phyloP scores from a whole-genome alignment of 2,329 filamentous ascomycete species.

The Alternaria burnsii region DNA sequence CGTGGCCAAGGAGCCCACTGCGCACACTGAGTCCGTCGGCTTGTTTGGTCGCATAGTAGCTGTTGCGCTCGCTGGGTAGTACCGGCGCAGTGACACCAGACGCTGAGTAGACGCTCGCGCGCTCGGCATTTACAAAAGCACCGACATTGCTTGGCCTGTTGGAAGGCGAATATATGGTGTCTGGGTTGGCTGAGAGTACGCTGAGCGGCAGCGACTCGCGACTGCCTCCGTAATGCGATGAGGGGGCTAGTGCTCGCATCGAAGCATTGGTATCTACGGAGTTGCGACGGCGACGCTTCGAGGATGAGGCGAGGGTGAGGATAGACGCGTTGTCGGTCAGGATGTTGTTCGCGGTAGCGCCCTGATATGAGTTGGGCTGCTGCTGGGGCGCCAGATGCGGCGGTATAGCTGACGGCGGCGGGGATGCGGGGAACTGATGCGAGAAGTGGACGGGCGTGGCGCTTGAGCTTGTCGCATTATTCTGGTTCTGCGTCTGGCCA shows the following conservation, averaged over 20 bases:
- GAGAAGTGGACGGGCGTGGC: conserved; percentile 62
- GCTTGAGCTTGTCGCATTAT: conserved; percentile 47
- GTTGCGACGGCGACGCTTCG: conserved; percentile 77
- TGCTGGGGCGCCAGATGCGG: conserved; percentile 68
- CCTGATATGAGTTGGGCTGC: conserved; percentile 75
- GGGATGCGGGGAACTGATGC: conserved; percentile 64
- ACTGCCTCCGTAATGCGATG: conserved; percentile 81
- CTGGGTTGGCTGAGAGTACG: conserved; percentile 73
- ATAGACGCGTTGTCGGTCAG: conserved; percentile 88
- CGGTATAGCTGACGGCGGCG: conserved; percentile 74
- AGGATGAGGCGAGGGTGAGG: conserved; percentile 82
- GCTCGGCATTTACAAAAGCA: conserved; percentile 67
- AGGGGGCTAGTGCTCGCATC: conserved; percentile 82
- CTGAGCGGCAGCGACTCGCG: conserved; percentile 81
- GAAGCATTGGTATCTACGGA: conserved; percentile 88
- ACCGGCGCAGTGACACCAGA: conserved; percentile 69
- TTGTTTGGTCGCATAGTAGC: conserved; percentile 72
- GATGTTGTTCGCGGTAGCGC: conserved; percentile 82
- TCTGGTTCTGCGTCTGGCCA: conserved; percentile 36
- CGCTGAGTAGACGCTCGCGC: conserved; percentile 83
- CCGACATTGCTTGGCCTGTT: conserved; percentile 61
- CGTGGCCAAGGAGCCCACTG: conserved; percentile 79
- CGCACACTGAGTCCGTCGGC: conserved; percentile 78
- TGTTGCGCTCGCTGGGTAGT: conserved; percentile 78
- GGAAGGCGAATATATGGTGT: conserved; percentile 61